Base-by-base conservation (phyloP, 257 asterid genomes). In the Nicotiana tomentosiformis region DNA sequence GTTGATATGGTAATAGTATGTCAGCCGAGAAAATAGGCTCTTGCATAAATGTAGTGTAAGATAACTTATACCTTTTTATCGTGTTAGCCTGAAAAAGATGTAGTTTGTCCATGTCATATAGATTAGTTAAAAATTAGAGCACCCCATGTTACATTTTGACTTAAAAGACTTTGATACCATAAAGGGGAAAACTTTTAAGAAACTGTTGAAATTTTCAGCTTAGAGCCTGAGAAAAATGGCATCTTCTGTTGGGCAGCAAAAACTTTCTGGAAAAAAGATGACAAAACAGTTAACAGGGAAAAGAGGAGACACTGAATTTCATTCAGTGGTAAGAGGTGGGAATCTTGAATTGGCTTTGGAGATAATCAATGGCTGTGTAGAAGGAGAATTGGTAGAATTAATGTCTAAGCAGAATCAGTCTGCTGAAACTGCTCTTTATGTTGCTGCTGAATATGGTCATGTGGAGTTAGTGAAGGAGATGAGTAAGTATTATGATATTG, bases 351-450 rank as follows among this genome's bases (percentile, higher is more conserved):
- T 78, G 76, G 89, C 83, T 76, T 62, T 87, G 88, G 94, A 87
- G 86, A 89, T 91, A 14, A 77, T 88, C 23, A 77, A 55, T 70
- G 80, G 56, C 17, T 82, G 85, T 64, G 84, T 32, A 30, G 95
- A 55, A 2, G 91, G 85, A 32, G 90, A 86, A 67, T 74, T 90
- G 67, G 66, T 76, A 46, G 91, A 88, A 82, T 35, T 90, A 80
- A 29, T 91, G 83, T 87, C 87, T 11, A 90, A 87, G 83, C 97
- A 91, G 88, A 93, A 93, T 70, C 94, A 90, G 72, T 89, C 95
- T 0, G 97, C 93, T 15, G 98, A 93, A 87, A 93, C 92, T 0
- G 92, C 92, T 7, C 91, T 93, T 43, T 93, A 91, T 69, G 91
- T 92, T 3, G 97, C 97, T 35, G 91, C 95, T 33, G 98, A 92